Percentiles rank a stretch among this genome's conserved stretches.
Conservation (phyloP, 805 yeast genomes). For the Lipomyces kockii region DNA sequence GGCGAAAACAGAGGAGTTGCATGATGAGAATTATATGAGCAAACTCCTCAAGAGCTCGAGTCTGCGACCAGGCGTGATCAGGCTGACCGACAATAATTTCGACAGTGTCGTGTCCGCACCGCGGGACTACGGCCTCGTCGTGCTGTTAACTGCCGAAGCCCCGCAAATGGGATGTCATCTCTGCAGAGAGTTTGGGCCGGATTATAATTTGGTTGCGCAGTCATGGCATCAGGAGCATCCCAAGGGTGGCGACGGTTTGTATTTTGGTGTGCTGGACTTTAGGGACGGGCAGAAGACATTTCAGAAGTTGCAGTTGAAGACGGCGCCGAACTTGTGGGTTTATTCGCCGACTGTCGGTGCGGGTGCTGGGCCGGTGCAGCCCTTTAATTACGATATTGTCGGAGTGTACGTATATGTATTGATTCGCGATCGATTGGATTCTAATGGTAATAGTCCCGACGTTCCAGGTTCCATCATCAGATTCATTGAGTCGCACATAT, state of each 20-base stretch:
- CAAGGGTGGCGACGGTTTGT: slow-evolving; percentile 54
- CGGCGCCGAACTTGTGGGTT: slow-evolving; percentile 77
- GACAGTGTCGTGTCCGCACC: slow-evolving; percentile 61
- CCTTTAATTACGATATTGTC: slow-evolving; percentile 32
- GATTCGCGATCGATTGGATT: not conserved
- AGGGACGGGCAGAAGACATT: slow-evolving; percentile 59
- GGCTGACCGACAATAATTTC: slow-evolving; percentile 65
- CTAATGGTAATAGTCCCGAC: slow-evolving; percentile 19
- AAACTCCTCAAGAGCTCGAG: slow-evolving; percentile 22
- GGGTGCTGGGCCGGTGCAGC: slow-evolving; percentile 43
- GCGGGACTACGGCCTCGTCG: slow-evolving; percentile 69
- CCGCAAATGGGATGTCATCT: slow-evolving; percentile 75
- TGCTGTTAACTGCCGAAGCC: slow-evolving; percentile 73
- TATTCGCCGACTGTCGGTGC: slow-evolving; percentile 57
- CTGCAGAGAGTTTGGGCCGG: slow-evolving; percentile 74
- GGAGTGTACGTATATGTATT: slow-evolving; percentile 35
- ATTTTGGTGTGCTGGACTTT: slow-evolving; percentile 78
- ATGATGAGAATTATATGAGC: slow-evolving; percentile 21
- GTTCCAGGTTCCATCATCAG: slow-evolving; percentile 22
- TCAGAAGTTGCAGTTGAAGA: slow-evolving; percentile 58
- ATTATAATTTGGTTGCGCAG: slow-evolving; percentile 60
- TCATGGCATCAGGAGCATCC: slow-evolving; percentile 69
- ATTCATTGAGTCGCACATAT: slow-evolving; percentile 22
- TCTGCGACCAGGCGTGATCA: slow-evolving; percentile 47
- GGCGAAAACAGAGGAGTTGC: slow-evolving; percentile 4